phyloP scores from a whole-genome alignment of 2,329 filamentous ascomycete species.

The Rutstroemia sp. region DNA sequence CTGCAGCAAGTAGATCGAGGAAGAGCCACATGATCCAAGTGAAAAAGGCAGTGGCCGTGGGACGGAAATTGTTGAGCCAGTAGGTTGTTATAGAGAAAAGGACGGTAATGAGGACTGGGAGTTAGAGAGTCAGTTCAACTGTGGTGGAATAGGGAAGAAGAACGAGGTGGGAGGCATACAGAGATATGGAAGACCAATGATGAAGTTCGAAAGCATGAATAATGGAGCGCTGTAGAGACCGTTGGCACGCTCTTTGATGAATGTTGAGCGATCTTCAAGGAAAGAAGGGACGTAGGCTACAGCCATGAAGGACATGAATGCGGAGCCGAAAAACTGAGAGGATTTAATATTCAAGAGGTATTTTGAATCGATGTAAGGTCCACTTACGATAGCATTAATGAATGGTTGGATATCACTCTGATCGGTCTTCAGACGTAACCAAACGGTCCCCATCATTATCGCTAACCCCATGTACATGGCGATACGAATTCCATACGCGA shows the following conservation, averaged over 20 bases:
- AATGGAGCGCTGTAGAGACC: slow-evolving; percentile 69
- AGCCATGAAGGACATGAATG: slow-evolving; percentile 75
- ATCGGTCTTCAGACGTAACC: slow-evolving; percentile 60
- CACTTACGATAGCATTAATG: slow-evolving; percentile 64
- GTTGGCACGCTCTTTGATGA: slow-evolving; percentile 72
- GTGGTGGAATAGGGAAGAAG: background rate
- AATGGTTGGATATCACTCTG: slow-evolving; percentile 74
- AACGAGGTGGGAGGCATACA: slow-evolving; percentile 35
- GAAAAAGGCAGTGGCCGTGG: slow-evolving; percentile 60
- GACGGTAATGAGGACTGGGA: slow-evolving; percentile 58
- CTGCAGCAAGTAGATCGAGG: slow-evolving; percentile 73
- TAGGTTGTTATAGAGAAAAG: slow-evolving; percentile 71
- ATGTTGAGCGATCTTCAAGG: slow-evolving; percentile 69
- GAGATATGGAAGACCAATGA: slow-evolving; percentile 74
- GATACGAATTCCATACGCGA: slow-evolving; percentile 76
- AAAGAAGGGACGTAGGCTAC: slow-evolving; percentile 81
- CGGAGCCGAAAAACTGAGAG: slow-evolving; percentile 56
- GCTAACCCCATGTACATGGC: slow-evolving; percentile 76
- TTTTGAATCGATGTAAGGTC: background rate
- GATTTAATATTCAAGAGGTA: background rate
- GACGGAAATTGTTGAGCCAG: slow-evolving; percentile 72
- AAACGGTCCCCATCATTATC: slow-evolving; percentile 84
- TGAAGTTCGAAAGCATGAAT: slow-evolving; percentile 72
- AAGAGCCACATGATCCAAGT: slow-evolving; percentile 79
- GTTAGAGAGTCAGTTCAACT: slow-evolving; percentile 12